Evolutionary conservation across 495 filamentous ascomycete genomes (phyloP).

Genomic region (Trichoderma gamsii): DNA sequence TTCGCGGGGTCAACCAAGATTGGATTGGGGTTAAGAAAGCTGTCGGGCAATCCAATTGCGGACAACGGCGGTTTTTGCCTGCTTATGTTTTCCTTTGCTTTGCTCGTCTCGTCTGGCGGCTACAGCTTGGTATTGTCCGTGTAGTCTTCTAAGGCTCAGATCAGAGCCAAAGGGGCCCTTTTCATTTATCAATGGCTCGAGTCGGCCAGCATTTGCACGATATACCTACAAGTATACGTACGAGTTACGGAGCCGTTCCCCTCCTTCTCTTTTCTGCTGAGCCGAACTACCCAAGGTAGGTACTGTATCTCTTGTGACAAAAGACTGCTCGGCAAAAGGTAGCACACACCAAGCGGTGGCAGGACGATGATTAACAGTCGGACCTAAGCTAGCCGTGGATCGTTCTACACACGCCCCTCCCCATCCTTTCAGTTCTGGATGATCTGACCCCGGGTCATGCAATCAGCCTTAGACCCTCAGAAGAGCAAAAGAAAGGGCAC

Average conservation of each 20-base stretch:
- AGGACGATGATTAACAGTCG: not conserved
- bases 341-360: not conserved
- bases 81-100: not conserved
- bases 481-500: not conserved
- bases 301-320: not conserved
- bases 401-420: not conserved
- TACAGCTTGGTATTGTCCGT: not conserved
- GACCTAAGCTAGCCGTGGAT: constrained; percentile 10
- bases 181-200: not conserved
- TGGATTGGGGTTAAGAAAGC: not conserved
- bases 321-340: not conserved
- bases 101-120: not conserved
- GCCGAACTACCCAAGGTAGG: not conserved
- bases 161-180: not conserved
- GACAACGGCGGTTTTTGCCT: not conserved
- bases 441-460: constrained; percentile 11
- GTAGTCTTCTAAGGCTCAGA: not conserved
- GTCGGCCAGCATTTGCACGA: not conserved
- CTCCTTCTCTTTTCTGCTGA: not conserved
- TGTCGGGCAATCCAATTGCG: not conserved
- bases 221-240: not conserved
- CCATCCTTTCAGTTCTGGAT: not conserved
- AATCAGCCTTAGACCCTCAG: constrained; percentile 10
- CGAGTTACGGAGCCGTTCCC: not conserved
- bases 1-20: not conserved